Conservation (phyloP, 2,329 filamentous ascomycete species). For the Fusarium sp. region DNA sequence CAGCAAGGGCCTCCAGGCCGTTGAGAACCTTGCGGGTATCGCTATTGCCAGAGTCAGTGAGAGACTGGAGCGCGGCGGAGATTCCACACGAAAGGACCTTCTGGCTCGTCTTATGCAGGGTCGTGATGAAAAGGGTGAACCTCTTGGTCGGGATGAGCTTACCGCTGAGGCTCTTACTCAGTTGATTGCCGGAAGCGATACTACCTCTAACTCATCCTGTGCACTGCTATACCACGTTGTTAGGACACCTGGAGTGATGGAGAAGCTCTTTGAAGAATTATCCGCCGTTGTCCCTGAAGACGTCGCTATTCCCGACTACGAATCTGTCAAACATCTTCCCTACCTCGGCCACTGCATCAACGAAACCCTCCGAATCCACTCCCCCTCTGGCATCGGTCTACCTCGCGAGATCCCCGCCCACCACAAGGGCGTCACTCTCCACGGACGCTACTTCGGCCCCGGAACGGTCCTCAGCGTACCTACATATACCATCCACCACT, state of each 20-base stretch:
- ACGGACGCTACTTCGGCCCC: slow-evolving; percentile 78
- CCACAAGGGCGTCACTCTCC: slow-evolving; percentile 73
- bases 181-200: slow-evolving; percentile 84
- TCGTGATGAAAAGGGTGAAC: slow-evolving; percentile 82
- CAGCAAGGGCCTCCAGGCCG: slow-evolving; percentile 77
- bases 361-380: slow-evolving; percentile 88
- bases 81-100: slow-evolving; percentile 79
- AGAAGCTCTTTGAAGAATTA: slow-evolving; percentile 79
- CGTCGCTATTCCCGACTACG: slow-evolving; percentile 76
- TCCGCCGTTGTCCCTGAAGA: slow-evolving; percentile 74
- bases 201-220: slow-evolving; percentile 84
- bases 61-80: slow-evolving; percentile 75
- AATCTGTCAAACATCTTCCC: slow-evolving; percentile 79
- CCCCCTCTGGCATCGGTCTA: slow-evolving; percentile 86
- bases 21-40: slow-evolving; percentile 87
- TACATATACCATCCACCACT: slow-evolving; percentile 86
- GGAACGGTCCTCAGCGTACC: slow-evolving; percentile 86
- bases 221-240: slow-evolving; percentile 84
- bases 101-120: slow-evolving; percentile 88
- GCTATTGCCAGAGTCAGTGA: slow-evolving; percentile 85
- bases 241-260: slow-evolving; percentile 76
- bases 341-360: slow-evolving; percentile 83
- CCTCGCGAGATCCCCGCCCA: slow-evolving; percentile 78
- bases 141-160: slow-evolving; percentile 82
- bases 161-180: slow-evolving; percentile 92